phyloP scores from a whole-genome alignment of 164 flowering plant genomes.

The Magnolia kwangsiensis region DNA sequence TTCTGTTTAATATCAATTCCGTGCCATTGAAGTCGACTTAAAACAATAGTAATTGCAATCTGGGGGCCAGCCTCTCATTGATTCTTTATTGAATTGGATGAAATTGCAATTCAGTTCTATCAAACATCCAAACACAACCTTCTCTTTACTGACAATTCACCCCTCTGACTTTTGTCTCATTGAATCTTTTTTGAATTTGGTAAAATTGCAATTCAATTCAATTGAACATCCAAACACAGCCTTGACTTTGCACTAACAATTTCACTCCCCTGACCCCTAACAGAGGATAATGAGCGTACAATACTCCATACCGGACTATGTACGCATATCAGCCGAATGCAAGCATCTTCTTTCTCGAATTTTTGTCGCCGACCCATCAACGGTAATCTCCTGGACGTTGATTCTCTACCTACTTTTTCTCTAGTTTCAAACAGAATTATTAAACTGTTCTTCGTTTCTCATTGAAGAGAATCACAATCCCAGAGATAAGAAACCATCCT shows the following conservation, averaged over 20 bases:
- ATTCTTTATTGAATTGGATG: too few species aligned
- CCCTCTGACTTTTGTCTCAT: too few species aligned
- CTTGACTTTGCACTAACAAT: neutral
- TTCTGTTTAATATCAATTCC: too few species aligned
- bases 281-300: conserved; percentile 66
- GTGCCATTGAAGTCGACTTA: too few species aligned
- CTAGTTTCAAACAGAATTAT: neutral
- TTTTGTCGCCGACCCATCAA: conserved; percentile 64
- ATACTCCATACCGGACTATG: conserved; percentile 67
- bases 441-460: too few species aligned
- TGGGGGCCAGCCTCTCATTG: too few species aligned
- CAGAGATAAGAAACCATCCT: conserved; percentile 61
- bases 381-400: conserved; percentile 29
- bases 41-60: too few species aligned
- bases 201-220: neutral
- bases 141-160: too few species aligned
- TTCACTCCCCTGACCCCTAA: neutral
- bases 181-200: neutral
- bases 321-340: conserved; percentile 59
- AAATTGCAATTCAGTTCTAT: too few species aligned
- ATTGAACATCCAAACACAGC: neutral
- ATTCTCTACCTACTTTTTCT: neutral
- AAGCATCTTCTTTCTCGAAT: conserved; percentile 56
- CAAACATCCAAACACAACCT: too few species aligned
- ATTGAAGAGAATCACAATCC: conserved; percentile 59